A percentile compares a stretch with the other conserved stretches of the same genome.
phyloP scores from a whole-genome alignment of 2,329 filamentous ascomycete species.

The Penicillium sp. region DNA sequence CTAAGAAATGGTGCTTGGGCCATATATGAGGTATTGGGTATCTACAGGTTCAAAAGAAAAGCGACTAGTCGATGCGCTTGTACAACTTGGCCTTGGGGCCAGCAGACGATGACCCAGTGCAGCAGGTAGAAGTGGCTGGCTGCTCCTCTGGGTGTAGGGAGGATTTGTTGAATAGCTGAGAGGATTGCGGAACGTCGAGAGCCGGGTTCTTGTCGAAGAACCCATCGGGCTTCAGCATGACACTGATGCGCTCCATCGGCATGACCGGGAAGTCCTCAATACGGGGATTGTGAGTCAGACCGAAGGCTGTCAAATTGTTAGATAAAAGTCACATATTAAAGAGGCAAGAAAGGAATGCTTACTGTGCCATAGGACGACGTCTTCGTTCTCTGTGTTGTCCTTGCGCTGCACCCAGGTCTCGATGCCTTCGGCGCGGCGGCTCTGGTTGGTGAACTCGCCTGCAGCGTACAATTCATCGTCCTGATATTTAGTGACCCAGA shows the following conservation, averaged over 20 bases:
- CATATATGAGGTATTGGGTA: background rate
- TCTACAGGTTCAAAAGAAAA: background rate
- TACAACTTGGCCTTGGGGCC: slow-evolving; percentile 35
- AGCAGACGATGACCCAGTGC: slow-evolving; percentile 16
- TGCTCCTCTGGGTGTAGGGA: slow-evolving; percentile 32
- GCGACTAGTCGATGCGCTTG: slow-evolving; percentile 26
- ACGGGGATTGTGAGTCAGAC: slow-evolving; percentile 64
- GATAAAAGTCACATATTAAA: slow-evolving; percentile 27
- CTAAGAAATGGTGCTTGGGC: background rate
- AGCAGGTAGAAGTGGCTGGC: slow-evolving; percentile 18
- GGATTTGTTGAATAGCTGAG: slow-evolving; percentile 45
- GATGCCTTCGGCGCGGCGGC: slow-evolving; percentile 54
- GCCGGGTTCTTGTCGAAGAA: slow-evolving; percentile 56
- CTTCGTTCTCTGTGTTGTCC: slow-evolving; percentile 50
- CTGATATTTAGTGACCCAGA: slow-evolving; percentile 56
- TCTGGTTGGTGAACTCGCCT: slow-evolving; percentile 59
- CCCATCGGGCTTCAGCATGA: slow-evolving; percentile 51
- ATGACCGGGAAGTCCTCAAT: slow-evolving; percentile 69
- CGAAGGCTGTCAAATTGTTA: slow-evolving; percentile 37
- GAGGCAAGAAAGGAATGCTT: slow-evolving; percentile 26
- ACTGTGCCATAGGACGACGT: slow-evolving; percentile 43
- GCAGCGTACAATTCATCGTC: slow-evolving; percentile 55
- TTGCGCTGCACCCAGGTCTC: slow-evolving; percentile 52
- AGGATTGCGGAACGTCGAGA: slow-evolving; percentile 47
- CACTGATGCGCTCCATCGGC: slow-evolving; percentile 57